These are phyloP conservation scores for Picea engelmannii DNA, from an alignment of 83 land plant species.

Conservation along the genomic window DNA sequence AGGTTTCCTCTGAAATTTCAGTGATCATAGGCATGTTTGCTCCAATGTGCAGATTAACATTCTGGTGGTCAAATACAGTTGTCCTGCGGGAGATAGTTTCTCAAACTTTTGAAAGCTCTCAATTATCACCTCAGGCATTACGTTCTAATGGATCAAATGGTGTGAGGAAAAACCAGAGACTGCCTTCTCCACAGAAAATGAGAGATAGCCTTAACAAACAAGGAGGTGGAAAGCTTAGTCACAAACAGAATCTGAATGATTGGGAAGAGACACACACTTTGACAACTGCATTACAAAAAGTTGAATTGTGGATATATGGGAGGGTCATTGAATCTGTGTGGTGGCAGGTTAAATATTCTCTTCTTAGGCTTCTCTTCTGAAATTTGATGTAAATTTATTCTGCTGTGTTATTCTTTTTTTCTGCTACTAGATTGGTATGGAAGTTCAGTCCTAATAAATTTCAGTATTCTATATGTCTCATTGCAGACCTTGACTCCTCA, in stretches of 20 bases:
- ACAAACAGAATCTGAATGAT: constrained; percentile 41
- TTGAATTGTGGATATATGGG: constrained; percentile 88
- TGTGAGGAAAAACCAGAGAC: constrained; percentile 27
- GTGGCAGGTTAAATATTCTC: constrained; percentile 85
- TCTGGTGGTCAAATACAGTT: constrained; percentile 91
- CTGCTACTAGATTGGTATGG: not conserved
- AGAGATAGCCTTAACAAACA: constrained; percentile 27
- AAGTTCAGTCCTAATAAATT: not conserved
- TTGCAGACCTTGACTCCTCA: constrained; percentile 85
- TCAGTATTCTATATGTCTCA: constrained; percentile 8
- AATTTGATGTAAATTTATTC: not conserved
- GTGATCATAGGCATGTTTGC: constrained; percentile 6
- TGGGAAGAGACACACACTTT: constrained; percentile 71
- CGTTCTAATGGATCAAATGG: constrained; percentile 31
- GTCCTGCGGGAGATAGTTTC: constrained; percentile 72
- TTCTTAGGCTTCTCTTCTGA: not conserved
- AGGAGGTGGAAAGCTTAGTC: constrained; percentile 29
- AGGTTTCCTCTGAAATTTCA: not conserved
- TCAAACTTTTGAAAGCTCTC: constrained; percentile 65
- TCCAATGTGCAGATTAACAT: constrained; percentile 68
- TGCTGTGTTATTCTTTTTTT: not conserved
- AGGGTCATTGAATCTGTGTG: constrained; percentile 86
- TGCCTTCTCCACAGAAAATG: constrained; percentile 29
- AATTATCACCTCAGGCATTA: constrained; percentile 21
- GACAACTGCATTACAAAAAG: constrained; percentile 60